Percentiles rank a stretch among this genome's conserved stretches.
These are phyloP conservation scores for Yamadazyma dendronema DNA, from an alignment of 1,139 yeast species.

Conservation along the genomic window DNA sequence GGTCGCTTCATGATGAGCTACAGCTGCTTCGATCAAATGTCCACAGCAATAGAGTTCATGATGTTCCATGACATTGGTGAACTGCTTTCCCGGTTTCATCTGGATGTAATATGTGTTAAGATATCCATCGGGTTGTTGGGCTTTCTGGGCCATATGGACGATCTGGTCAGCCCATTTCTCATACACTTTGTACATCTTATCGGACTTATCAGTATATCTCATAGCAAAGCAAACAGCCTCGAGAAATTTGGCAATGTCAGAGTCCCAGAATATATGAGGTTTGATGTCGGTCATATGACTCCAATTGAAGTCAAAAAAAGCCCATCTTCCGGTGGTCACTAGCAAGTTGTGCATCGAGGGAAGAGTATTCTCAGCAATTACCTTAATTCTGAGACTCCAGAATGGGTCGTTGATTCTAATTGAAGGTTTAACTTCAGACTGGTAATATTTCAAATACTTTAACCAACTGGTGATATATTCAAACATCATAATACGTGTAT, in stretches of 20 bases:
- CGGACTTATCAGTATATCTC: constrained; percentile 13
- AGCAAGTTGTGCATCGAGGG: constrained; percentile 21
- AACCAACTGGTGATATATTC: background rate
- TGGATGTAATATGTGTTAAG: constrained; percentile 20
- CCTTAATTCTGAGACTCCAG: constrained; percentile 20
- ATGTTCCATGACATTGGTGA: constrained; percentile 16
- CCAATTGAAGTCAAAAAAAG: constrained; percentile 18
- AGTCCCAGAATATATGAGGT: constrained; percentile 25
- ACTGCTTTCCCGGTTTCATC: constrained; percentile 17
- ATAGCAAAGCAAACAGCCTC: constrained; percentile 20
- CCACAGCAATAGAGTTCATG: constrained; percentile 25
- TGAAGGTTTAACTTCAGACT: background rate
- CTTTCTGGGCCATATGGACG: constrained; percentile 16
- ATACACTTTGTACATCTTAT: constrained; percentile 11
- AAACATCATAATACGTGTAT: background rate
- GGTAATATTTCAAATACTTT: background rate
- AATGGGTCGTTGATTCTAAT: constrained; percentile 11
- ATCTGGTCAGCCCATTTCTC: constrained; percentile 17
- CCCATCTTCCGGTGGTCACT: constrained; percentile 23
- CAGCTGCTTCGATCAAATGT: constrained; percentile 21
- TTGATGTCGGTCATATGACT: constrained; percentile 11
- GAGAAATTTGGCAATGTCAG: constrained; percentile 22
- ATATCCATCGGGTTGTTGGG: constrained; percentile 23
- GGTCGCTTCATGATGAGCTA: constrained; percentile 19
- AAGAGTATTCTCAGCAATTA: constrained; percentile 16